A percentile compares a stretch with the other conserved stretches of the same genome.
Conservation (phyloP, 2,329 filamentous ascomycete species). For the Paramyrothecium sp. region DNA sequence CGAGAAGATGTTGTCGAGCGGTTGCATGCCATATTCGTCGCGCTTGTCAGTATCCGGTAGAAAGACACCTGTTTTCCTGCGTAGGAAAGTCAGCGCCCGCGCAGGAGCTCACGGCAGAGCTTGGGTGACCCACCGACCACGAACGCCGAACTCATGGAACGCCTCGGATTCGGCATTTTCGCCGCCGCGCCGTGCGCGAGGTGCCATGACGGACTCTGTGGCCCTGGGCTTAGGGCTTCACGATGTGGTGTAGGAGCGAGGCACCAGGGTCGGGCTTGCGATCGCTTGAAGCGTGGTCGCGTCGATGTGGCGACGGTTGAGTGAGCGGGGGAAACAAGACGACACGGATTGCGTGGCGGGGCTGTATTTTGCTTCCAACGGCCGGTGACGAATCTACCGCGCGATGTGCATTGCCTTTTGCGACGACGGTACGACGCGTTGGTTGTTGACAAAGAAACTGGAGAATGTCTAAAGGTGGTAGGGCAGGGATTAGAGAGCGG, state of each 20-base stretch:
- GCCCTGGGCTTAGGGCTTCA: background rate
- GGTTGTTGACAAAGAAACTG: background rate
- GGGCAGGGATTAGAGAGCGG: background rate
- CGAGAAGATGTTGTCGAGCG: conserved; percentile 83
- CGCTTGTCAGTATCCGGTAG: conserved; percentile 75
- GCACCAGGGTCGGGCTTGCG: no score
- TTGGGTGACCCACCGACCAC: conserved; percentile 33
- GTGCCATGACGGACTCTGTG: conserved; percentile 24
- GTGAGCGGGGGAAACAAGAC: no score
- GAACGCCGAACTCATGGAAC: conserved; percentile 31
- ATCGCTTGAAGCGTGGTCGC: no score
- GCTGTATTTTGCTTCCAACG: no score
- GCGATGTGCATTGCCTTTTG: background rate
- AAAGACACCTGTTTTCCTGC: conserved; percentile 85
- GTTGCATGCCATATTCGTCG: conserved; percentile 91
- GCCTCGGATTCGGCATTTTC: conserved; percentile 25
- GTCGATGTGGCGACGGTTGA: no score
- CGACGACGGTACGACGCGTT: background rate
- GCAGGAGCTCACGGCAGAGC: no score
- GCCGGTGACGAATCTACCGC: conserved; percentile 10
- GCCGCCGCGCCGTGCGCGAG: conserved; percentile 27
- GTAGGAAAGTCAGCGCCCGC: background rate
- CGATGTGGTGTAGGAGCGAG: no score
- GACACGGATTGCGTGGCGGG: background rate
- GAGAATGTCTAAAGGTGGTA: no score